A percentile compares a stretch with the other conserved stretches of the same genome.
Evolutionary conservation across 805 yeast species (phyloP).

Genomic region (Suhomyces sp.): DNA sequence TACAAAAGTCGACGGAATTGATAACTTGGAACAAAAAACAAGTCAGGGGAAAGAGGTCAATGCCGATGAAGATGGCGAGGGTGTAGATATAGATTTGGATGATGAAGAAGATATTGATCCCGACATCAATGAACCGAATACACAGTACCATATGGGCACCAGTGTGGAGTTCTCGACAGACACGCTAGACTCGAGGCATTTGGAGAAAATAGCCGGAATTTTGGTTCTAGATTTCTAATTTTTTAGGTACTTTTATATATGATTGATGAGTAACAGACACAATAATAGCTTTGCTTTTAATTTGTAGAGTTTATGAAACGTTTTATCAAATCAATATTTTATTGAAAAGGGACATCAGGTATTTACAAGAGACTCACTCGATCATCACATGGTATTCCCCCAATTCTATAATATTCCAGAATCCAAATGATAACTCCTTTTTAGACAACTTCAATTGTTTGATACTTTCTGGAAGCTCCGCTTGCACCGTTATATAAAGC

Average conservation of each 20-base stretch:
- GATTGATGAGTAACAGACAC: too few relatives aligned
- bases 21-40: slow-evolving; percentile 17
- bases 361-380: too few relatives aligned
- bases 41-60: slow-evolving; percentile 7
- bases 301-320: too few relatives aligned
- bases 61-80: slow-evolving; percentile 12
- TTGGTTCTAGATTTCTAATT: slow-evolving; percentile 54
- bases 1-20: slow-evolving; percentile 34
- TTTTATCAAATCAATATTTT: too few relatives aligned
- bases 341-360: too few relatives aligned
- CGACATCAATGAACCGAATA: slow-evolving; percentile 18
- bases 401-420: slow-evolving; percentile 22
- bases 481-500: slow-evolving; percentile 26
- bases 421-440: slow-evolving; percentile 23
- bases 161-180: slow-evolving; percentile 19
- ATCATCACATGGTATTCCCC: too few relatives aligned
- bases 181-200: slow-evolving; percentile 52
- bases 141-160: slow-evolving; percentile 18
- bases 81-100: slow-evolving; percentile 17
- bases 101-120: slow-evolving; percentile 10
- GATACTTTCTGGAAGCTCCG: slow-evolving; percentile 25
- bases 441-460: slow-evolving; percentile 13
- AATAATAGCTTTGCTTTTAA: too few relatives aligned
- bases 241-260: too few relatives aligned
- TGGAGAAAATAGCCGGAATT: slow-evolving; percentile 56